Percentiles rank a stretch among this genome's conserved stretches.
phyloP scores from a whole-genome alignment of 805 yeast genomes.

The Hanseniaspora lachancei region DNA sequence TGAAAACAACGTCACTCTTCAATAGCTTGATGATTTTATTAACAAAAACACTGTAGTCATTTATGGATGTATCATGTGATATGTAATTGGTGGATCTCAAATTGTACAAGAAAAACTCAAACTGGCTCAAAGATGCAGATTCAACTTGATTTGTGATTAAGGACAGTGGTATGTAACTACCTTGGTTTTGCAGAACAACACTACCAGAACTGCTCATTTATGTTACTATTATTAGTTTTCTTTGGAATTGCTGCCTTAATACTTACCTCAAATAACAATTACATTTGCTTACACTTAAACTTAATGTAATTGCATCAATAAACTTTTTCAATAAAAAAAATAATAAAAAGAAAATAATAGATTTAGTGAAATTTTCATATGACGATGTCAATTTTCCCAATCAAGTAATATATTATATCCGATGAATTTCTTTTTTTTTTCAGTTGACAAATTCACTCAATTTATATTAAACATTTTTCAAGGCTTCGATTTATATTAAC shows the following conservation, averaged over 20 bases:
- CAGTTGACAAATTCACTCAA: not conserved
- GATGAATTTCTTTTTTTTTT: conserved; percentile 1
- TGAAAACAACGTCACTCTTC: conserved; percentile 24
- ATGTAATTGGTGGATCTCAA: conserved; percentile 23
- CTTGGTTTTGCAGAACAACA: conserved; percentile 5
- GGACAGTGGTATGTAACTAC: conserved; percentile 18
- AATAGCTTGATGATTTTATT: conserved; percentile 32
- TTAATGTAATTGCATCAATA: too few relatives aligned
- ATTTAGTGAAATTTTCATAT: conserved; percentile 33
- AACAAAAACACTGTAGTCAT: conserved; percentile 24
- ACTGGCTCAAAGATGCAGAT: conserved; percentile 21
- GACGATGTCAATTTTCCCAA: not conserved
- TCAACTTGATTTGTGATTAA: conserved; percentile 23
- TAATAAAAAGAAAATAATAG: conserved; percentile 23
- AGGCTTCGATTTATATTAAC: not conserved
- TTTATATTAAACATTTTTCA: not conserved
- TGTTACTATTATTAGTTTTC: not conserved
- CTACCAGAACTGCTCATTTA: conserved; percentile 3
- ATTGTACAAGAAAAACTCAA: conserved; percentile 21
- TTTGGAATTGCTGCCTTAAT: not conserved
- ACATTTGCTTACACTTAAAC: too few relatives aligned
- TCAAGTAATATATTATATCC: not conserved
- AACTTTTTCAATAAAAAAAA: not conserved
- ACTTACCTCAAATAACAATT: not conserved
- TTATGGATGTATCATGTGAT: conserved; percentile 23